These are phyloP conservation scores for Lotmaria passim DNA, from an alignment of 208 protist genomes.

Conservation along the genomic window DNA sequence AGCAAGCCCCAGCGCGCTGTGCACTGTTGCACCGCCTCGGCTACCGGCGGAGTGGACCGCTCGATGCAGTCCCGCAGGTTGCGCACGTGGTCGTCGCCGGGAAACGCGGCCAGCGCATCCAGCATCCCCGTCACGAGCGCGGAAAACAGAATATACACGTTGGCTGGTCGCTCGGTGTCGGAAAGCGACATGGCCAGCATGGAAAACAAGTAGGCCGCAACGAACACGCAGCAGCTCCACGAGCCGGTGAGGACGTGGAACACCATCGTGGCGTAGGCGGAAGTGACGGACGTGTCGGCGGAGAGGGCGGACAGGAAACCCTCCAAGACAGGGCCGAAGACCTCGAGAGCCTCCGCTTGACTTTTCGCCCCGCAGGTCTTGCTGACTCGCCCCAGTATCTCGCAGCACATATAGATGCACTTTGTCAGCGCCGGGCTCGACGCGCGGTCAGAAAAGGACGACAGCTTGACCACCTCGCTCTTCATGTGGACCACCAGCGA, in stretches of 20 bases:
- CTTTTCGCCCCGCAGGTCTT: conserved; percentile 19
- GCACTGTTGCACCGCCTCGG: conserved; percentile 11
- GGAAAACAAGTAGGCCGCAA: conserved; percentile 44
- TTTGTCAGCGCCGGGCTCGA: conserved; percentile 32
- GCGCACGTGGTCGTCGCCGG: conserved; percentile 10
- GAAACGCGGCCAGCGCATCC: conserved; percentile 32
- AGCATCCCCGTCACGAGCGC: conserved; percentile 41
- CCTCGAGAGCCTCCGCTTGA: conserved; percentile 27
- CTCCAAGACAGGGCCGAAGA: conserved; percentile 45
- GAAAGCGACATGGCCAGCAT: conserved; percentile 39
- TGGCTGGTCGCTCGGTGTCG: conserved; percentile 21
- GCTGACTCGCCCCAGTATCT: conserved; percentile 38
- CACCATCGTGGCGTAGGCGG: conserved; percentile 77
- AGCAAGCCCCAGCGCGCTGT: conserved; percentile 11
- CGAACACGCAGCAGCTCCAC: conserved; percentile 32
- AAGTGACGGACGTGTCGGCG: conserved; percentile 30
- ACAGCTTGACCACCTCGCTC: conserved; percentile 69
- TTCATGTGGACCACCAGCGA: conserved; percentile 46
- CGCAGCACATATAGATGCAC: conserved; percentile 45
- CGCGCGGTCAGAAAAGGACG: conserved; percentile 39
- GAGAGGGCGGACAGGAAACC: conserved; percentile 31
- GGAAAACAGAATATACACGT: conserved; percentile 39
- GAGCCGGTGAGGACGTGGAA: conserved; percentile 58
- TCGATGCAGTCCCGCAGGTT: conserved; percentile 20
- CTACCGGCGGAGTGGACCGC: conserved; percentile 20